Evolutionary conservation across 2,329 filamentous ascomycete genomes (phyloP).

Genomic region (Fusarium coicis): DNA sequence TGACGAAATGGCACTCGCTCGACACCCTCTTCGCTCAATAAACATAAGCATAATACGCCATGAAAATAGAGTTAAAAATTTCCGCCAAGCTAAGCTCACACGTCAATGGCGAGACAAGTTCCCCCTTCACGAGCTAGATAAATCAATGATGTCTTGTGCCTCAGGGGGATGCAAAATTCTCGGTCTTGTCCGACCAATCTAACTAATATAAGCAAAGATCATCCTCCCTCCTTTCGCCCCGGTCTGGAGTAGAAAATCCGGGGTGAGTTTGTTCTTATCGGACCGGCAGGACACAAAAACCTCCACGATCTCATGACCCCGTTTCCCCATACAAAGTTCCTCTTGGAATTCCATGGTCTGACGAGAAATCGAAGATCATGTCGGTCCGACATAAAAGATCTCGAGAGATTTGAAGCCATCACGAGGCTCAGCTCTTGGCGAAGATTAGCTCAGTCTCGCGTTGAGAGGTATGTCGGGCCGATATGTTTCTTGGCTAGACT

Average conservation of each 20-base stretch:
- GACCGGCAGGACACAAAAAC: neutral
- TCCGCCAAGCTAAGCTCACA: neutral
- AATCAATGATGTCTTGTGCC: neutral
- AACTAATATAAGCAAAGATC: neutral
- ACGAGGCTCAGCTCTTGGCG: constrained; percentile 13
- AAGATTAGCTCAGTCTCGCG: neutral
- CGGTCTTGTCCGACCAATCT: neutral
- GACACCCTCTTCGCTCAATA: neutral
- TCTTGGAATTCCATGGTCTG: neutral
- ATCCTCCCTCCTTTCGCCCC: neutral
- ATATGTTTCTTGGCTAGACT: neutral
- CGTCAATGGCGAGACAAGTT: neutral
- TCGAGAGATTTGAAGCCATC: constrained; percentile 7
- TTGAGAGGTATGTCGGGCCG: neutral
- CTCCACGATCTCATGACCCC: neutral
- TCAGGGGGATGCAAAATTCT: neutral
- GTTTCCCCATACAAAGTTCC: neutral
- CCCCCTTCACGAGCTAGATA: neutral
- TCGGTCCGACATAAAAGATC: neutral
- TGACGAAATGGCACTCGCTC: neutral
- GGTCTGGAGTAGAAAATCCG: neutral
- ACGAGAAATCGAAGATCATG: constrained; percentile 2
- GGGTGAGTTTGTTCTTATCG: neutral
- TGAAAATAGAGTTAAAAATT: neutral
- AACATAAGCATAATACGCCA: neutral